A percentile compares a stretch with the other conserved stretches of the same genome.
Conservation (phyloP, 306 rosid species). For the Gleditsia sinensis region DNA sequence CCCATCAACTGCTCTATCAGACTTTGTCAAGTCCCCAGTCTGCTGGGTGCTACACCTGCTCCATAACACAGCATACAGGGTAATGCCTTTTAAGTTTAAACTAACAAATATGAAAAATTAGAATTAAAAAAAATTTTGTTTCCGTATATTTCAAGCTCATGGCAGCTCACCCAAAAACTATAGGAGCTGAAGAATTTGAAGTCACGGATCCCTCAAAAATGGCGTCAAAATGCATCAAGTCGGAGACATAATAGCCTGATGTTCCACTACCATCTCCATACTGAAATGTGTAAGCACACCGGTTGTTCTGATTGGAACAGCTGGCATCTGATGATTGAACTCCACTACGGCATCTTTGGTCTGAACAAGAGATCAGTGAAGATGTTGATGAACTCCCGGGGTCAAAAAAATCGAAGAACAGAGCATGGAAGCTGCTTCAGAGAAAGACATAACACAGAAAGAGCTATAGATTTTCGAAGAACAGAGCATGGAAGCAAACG, state of each 20-base stretch:
- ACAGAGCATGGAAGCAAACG: too few species aligned
- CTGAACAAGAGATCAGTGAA: conserved; percentile 71
- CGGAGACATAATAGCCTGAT: conserved; percentile 82
- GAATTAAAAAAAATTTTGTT: background rate
- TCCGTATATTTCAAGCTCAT: conserved; percentile 20
- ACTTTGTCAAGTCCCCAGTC: conserved; percentile 86
- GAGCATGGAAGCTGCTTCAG: too few species aligned
- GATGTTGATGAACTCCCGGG: conserved; percentile 77
- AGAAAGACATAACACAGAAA: too few species aligned
- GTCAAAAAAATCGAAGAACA: conserved; percentile 70
- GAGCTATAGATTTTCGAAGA: too few species aligned
- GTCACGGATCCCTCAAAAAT: conserved; percentile 59
- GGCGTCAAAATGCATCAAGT: conserved; percentile 66
- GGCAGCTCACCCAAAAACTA: conserved; percentile 83
- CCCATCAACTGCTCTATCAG: conserved; percentile 93
- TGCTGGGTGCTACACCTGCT: conserved; percentile 88
- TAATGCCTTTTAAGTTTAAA: conserved; percentile 38
- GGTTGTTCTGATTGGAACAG: conserved; percentile 74
- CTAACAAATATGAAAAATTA: background rate
- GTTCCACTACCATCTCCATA: conserved; percentile 99
- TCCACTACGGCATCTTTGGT: conserved; percentile 70
- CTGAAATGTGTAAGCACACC: conserved; percentile 80
- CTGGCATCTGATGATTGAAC: conserved; percentile 70
- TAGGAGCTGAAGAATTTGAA: conserved; percentile 74
- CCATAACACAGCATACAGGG: conserved; percentile 38